Base-by-base conservation (phyloP, 2,329 filamentous ascomycete genomes). In the Herpotrichia juniperi region DNA sequence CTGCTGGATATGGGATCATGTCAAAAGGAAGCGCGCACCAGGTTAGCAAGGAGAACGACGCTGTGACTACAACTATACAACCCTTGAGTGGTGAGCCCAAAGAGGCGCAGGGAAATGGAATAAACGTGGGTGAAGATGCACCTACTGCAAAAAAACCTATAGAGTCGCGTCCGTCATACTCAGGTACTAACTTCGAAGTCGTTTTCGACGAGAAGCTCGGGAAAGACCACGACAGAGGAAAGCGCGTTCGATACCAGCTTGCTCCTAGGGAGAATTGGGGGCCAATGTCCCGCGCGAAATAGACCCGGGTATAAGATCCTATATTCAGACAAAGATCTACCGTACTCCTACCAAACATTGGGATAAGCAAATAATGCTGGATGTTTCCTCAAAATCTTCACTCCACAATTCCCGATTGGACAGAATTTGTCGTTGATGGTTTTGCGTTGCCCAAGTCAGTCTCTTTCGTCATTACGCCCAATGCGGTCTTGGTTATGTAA, bases 191-290 rank as follows among this genome's bases (percentile, higher is more conserved):
- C 37, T 73, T 87, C 57, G 78, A 85, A 34, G 83, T 92, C 51
- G 83, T 87, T 1, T 97, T 99, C 70, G 87, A 97, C 69, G 90
- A 94, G 59, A 72, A 79, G 48, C 80, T 97, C 11, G 93, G 93
- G 0, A 87, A 81, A 61, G 87, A 91, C 53, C 83, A 79, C 56
- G 82, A 84, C 47, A 68, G 65, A 47, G 87, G 84, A 69, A 88
- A 87, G 58, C 80, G 96, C 40, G 86, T 96, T 48, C 82, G 93
- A 57, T 99, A 97, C 74, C 94, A 96, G 77, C 77, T 87, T 54
- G 97, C 97, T 69, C 94, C 94, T 40, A 81, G 88, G 53, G 87
- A 91, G 67, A 94, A 97, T 72, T 99, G 94, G 94, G 94, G 94
- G 0, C 94, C 94, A 1, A 86, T 96, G 85, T 70, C 72, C 28